These are phyloP conservation scores for Fusarium sp. DNA, from an alignment of 2,329 filamentous ascomycete genomes.

Conservation along the genomic window DNA sequence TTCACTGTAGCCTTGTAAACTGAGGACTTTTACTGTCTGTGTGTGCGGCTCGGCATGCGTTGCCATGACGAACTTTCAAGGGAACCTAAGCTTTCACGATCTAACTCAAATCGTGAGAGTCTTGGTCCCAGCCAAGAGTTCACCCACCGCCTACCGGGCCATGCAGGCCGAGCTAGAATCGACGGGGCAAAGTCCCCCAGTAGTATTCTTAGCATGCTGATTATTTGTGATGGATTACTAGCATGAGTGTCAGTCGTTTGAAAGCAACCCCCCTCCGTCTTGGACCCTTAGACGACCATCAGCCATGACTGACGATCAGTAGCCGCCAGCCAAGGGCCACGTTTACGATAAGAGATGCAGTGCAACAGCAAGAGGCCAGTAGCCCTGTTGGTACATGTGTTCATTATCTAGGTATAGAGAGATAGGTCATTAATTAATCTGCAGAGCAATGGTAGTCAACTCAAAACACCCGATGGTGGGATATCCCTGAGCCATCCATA, in stretches of 20 bases:
- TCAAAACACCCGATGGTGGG: slow-evolving; percentile 42
- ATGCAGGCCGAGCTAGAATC: slow-evolving; percentile 13
- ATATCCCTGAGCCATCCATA: slow-evolving; percentile 35
- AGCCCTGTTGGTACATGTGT: too few species aligned
- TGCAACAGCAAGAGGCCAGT: slow-evolving; percentile 9
- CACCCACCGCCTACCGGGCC: slow-evolving; percentile 15
- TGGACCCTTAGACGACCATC: slow-evolving; percentile 38
- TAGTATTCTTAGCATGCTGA: slow-evolving; percentile 23
- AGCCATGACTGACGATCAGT: slow-evolving; percentile 27
- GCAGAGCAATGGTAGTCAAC: slow-evolving; percentile 27
- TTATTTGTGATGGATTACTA: slow-evolving; percentile 5
- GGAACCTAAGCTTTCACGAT: slow-evolving; percentile 33
- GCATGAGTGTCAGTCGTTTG: slow-evolving; percentile 1
- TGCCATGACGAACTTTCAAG: slow-evolving; percentile 42
- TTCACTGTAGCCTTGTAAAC: slow-evolving; percentile 5
- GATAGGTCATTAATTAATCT: neutral
- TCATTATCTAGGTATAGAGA: neutral
- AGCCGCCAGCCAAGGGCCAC: slow-evolving; percentile 16
- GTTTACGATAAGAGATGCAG: slow-evolving; percentile 25
- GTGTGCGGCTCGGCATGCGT: slow-evolving; percentile 34
- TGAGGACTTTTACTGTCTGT: slow-evolving; percentile 13
- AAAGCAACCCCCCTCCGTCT: slow-evolving; percentile 2
- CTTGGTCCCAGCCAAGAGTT: slow-evolving; percentile 2
- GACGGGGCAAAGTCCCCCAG: slow-evolving; percentile 10
- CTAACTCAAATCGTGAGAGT: slow-evolving; percentile 27